Conservation (phyloP, 2,329 filamentous ascomycete species). For the Claviceps digitariae region DNA sequence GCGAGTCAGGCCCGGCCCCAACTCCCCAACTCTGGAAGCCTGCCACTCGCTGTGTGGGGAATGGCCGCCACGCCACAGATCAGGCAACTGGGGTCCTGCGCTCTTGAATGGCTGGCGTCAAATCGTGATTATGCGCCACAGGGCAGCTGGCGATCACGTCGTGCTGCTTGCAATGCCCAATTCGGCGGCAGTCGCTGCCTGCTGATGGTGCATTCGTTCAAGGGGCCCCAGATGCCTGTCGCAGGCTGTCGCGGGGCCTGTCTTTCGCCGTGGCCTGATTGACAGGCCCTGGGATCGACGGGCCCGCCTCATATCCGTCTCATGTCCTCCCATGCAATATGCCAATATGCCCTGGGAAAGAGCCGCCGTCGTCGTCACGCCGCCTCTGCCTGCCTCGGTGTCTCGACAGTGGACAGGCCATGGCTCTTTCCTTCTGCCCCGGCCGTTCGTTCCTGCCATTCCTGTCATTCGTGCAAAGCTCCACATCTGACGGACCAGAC, state of each 20-base stretch:
- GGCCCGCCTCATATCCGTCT: not conserved
- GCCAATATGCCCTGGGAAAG: not conserved
- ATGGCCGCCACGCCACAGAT: not conserved
- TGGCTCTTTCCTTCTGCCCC: not conserved
- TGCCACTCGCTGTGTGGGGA: not conserved
- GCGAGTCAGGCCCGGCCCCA: no score
- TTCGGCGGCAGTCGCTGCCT: no score
- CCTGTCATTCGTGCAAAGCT: not conserved
- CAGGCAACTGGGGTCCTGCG: not conserved
- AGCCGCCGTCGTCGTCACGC: not conserved
- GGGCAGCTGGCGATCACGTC: no score
- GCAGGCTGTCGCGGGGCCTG: no score
- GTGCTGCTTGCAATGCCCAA: no score
- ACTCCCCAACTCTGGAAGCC: no score
- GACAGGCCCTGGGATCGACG: not conserved
- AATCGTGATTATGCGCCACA: not conserved
- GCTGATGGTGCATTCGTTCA: no score
- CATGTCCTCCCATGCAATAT: not conserved
- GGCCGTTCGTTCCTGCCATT: not conserved
- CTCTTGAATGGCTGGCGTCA: not conserved
- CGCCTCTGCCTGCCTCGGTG: no score
- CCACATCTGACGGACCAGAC: not conserved
- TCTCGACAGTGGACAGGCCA: not conserved
- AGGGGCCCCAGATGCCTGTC: no score
- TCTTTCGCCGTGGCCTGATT: not conserved